A percentile compares a stretch with the other conserved stretches of the same genome.
These are phyloP conservation scores for Linum tenue DNA, from an alignment of 345 rosid species.

Conservation along the genomic window DNA sequence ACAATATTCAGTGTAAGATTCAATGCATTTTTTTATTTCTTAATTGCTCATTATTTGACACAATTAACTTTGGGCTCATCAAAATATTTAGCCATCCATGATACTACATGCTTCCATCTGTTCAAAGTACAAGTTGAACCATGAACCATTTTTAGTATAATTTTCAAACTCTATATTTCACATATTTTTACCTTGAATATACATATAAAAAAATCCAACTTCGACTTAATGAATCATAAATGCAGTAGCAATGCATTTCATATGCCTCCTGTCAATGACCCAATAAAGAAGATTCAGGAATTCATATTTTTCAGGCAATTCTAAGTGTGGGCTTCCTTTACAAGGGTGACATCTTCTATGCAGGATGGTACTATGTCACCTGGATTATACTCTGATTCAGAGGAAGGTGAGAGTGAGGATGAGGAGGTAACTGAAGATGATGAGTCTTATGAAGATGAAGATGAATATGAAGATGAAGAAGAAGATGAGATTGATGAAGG, in stretches of 20 bases:
- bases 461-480: conserved; percentile 9
- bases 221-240: too few relatives aligned
- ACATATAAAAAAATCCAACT: too few relatives aligned
- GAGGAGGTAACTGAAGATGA: conserved; percentile 83
- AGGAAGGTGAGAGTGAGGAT: conserved; percentile 69
- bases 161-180: too few relatives aligned
- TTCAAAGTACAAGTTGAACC: too few relatives aligned
- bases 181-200: too few relatives aligned
- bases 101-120: too few relatives aligned
- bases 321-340: neutral
- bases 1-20: conserved; percentile 76
- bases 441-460: conserved; percentile 67
- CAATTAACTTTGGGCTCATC: too few relatives aligned
- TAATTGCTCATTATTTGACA: too few relatives aligned
- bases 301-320: neutral
- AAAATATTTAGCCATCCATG: too few relatives aligned
- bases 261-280: conserved; percentile 13
- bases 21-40: conserved; percentile 8
- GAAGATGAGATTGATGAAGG: conserved; percentile 25
- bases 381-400: conserved; percentile 72
- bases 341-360: conserved; percentile 17
- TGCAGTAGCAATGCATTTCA: too few relatives aligned
- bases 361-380: conserved; percentile 77
- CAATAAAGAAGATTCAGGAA: neutral
- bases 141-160: too few relatives aligned